Evolutionary conservation across 306 rosid genomes (phyloP), one percentile per base, ranked within the genome.

Genomic region (Prunus padus): DNA sequence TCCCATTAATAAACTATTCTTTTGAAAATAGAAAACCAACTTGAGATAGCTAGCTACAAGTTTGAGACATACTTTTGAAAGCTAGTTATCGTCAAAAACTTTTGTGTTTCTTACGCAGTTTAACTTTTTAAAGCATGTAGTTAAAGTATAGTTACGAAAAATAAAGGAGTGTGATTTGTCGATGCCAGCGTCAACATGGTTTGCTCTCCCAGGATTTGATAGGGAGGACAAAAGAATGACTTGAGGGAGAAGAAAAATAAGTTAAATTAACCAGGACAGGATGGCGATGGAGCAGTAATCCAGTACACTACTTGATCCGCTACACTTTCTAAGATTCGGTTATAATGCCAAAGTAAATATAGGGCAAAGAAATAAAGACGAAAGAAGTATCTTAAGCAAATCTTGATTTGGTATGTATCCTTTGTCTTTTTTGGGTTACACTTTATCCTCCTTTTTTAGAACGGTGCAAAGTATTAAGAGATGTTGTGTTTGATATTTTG

Each of bases 161-260:
- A 11, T 18, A 51, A 69, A 11, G 13, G 22, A 8, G 42, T 26
- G 25, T 68, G 42, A 12, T 50, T 25, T 28, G 44, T 26, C n/a
- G 15, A 4, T 23, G 22, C n/a, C 7, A 5, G 42, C 42, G 42
- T 7, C 42, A 37, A 37, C 42, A 37, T 37, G 42, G 5, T 7
- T 37, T 37, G 42, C 7, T 37, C 42, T 51, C n/a, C 26, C 20
- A 37, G 33, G 71, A 14, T 11, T 37, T 14, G 4, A 1, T 23
- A 1, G 42, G 50, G 59, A 73, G 69, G 61, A 33, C 16, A n/a
- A 16, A 20, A 30, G 67, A 33, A 69, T 47, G n/a, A 60, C 81
- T 60, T 77, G 70, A 60, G 22, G 52, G 13, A 40, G 61, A 59
- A 11, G 69, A 37, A 40, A 67, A 56, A 33, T 40, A 10, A 44